A percentile compares a stretch with the other conserved stretches of the same genome.
Conservation (phyloP, 352 stramenopile genomes). For the Phytophthora pisi region DNA sequence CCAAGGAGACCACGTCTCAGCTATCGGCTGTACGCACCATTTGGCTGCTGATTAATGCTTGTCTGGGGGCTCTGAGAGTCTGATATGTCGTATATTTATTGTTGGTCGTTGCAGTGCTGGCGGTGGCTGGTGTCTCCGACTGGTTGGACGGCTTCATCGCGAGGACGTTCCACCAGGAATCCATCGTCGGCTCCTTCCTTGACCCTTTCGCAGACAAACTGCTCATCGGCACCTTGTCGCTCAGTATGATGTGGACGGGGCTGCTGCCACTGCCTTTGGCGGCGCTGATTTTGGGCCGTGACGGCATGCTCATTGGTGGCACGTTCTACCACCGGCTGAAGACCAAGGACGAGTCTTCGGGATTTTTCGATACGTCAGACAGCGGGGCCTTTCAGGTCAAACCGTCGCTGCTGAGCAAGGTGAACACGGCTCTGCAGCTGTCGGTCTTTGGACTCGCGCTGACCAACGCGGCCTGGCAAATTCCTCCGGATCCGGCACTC, state of each 20-base stretch:
- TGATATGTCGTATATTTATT: conserved; percentile 11
- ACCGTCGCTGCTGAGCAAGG: conserved; percentile 74
- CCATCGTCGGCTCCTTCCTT: conserved; percentile 82
- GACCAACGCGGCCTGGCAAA: conserved; percentile 75
- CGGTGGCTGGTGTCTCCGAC: conserved; percentile 72
- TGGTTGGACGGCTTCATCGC: conserved; percentile 87
- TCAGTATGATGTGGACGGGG: conserved; percentile 76
- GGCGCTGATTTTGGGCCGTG: conserved; percentile 73
- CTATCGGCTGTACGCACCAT: conserved; percentile 60
- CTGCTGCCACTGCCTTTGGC: conserved; percentile 69
- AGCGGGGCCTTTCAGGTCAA: conserved; percentile 74
- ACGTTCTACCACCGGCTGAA: conserved; percentile 80
- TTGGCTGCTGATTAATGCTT: not conserved
- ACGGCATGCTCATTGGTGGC: conserved; percentile 73
- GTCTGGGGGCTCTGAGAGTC: not conserved
- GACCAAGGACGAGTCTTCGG: conserved; percentile 69
- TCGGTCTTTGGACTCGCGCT: conserved; percentile 74
- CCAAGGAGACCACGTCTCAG: conserved; percentile 65
- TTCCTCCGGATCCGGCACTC: conserved; percentile 62
- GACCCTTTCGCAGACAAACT: conserved; percentile 86
- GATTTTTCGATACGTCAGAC: conserved; percentile 84
- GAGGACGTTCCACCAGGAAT: conserved; percentile 76
- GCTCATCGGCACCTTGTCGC: conserved; percentile 73
- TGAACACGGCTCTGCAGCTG: conserved; percentile 84
- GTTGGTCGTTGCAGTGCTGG: conserved; percentile 51